phyloP scores from a whole-genome alignment of 2,329 filamentous ascomycete species.

The Ilyonectria mors-panacis region DNA sequence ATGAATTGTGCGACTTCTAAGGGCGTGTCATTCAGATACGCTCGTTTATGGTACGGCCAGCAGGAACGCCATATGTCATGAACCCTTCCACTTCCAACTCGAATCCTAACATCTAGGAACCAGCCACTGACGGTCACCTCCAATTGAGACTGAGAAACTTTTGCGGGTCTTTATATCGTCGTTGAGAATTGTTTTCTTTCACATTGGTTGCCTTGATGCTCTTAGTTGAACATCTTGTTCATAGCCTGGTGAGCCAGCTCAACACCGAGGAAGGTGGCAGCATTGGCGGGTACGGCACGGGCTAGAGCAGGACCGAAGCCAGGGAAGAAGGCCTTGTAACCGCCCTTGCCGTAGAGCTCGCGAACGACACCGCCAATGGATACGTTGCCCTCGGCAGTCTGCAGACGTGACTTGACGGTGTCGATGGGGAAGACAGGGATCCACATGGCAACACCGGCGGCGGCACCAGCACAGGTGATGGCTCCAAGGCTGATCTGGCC shows the following conservation, averaged over 20 bases:
- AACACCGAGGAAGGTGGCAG: slow-evolving; percentile 91
- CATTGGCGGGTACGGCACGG: slow-evolving; percentile 95
- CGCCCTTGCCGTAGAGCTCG: slow-evolving; percentile 86
- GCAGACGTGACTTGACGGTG: slow-evolving; percentile 93
- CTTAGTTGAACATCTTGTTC: slow-evolving; percentile 77
- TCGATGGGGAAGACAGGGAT: slow-evolving; percentile 98
- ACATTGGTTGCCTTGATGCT: not conserved
- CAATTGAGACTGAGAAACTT: slow-evolving; percentile 8
- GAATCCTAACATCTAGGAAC: not conserved
- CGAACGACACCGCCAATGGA: slow-evolving; percentile 85
- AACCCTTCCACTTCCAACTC: slow-evolving; percentile 12
- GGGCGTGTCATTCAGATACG: slow-evolving; percentile 22
- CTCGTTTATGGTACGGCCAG: slow-evolving; percentile 12
- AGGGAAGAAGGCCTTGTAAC: slow-evolving; percentile 94
- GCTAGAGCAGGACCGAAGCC: slow-evolving; percentile 94
- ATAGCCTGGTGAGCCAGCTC: slow-evolving; percentile 88
- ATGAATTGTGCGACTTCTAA: slow-evolving; percentile 14
- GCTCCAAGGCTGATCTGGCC: slow-evolving; percentile 87
- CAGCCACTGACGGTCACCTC: not conserved
- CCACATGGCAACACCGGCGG: slow-evolving; percentile 98
- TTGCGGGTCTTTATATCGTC: slow-evolving; percentile 1
- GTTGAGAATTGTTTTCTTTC: slow-evolving; percentile 7
- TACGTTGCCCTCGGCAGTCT: slow-evolving; percentile 89
- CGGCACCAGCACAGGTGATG: slow-evolving; percentile 88
- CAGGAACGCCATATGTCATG: slow-evolving; percentile 22